Percentiles rank a stretch among this genome's conserved stretches.
Conservation (phyloP, 2,329 filamentous ascomycete genomes). For the Mycosphaerella sp. region DNA sequence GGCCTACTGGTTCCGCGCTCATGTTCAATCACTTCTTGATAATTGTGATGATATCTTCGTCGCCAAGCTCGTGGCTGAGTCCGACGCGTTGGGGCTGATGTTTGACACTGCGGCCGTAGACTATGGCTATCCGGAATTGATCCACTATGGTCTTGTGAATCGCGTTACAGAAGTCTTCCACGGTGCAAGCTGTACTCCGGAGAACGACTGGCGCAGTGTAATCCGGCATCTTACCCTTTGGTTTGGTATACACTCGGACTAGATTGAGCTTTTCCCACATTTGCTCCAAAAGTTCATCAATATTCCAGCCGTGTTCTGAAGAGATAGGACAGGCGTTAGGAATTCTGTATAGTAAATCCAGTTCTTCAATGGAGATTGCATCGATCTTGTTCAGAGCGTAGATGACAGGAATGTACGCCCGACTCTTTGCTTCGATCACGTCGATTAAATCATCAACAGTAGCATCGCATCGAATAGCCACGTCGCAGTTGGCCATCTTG, state of each 20-base stretch:
- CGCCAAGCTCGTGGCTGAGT: conserved; percentile 79
- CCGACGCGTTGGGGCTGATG: conserved; percentile 97
- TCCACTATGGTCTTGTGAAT: conserved; percentile 96
- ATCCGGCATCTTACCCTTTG: conserved; percentile 89
- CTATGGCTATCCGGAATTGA: conserved; percentile 89
- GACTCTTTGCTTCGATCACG: conserved; percentile 84
- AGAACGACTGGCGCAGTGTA: conserved; percentile 89
- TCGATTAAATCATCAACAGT: conserved; percentile 97
- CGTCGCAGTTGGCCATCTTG: conserved; percentile 91
- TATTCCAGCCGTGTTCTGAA: conserved; percentile 90
- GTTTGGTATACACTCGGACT: conserved; percentile 93
- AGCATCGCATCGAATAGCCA: conserved; percentile 94
- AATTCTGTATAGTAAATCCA: conserved; percentile 92
- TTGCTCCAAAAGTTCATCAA: conserved; percentile 91
- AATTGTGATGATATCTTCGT: conserved; percentile 76
- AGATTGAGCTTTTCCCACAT: conserved; percentile 98
- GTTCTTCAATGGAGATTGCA: conserved; percentile 92
- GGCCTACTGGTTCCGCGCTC: not conserved
- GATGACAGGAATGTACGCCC: conserved; percentile 97
- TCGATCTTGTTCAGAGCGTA: conserved; percentile 99
- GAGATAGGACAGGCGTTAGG: conserved; percentile 96
- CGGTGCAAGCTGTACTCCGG: conserved; percentile 71
- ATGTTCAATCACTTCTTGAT: conserved; percentile 29
- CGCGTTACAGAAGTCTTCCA: conserved; percentile 97
- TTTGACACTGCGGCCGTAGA: conserved; percentile 97